Conservation (phyloP, 2,329 filamentous ascomycete species). For the Thielaviopsis ethacetica region DNA sequence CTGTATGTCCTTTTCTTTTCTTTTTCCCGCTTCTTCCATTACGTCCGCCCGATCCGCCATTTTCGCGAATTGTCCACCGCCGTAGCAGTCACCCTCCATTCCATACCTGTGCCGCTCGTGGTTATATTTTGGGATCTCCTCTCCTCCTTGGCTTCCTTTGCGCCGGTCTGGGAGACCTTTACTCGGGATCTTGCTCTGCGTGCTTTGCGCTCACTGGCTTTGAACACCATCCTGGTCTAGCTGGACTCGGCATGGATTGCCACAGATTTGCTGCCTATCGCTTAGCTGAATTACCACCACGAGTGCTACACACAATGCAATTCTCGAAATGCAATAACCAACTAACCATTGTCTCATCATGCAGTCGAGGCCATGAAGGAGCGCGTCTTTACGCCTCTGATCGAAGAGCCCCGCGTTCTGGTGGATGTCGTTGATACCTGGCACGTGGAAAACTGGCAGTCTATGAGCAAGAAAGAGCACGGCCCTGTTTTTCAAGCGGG, state of each 20-base stretch:
- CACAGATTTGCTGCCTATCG: background rate
- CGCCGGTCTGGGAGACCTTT: background rate
- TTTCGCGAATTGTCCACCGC: background rate
- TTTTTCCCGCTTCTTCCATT: background rate
- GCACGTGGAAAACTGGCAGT: conserved; percentile 74
- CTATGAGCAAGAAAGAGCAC: conserved; percentile 62
- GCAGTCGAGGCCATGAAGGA: conserved; percentile 74
- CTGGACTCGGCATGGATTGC: background rate
- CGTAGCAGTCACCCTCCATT: background rate
- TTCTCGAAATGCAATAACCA: background rate
- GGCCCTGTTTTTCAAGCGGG: conserved; percentile 77
- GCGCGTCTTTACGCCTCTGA: conserved; percentile 53
- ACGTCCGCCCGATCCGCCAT: background rate
- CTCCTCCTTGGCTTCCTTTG: background rate
- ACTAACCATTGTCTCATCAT: conserved; percentile 3
- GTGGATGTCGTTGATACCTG: conserved; percentile 67
- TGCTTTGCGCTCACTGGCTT: background rate
- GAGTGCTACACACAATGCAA: background rate
- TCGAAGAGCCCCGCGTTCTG: conserved; percentile 63
- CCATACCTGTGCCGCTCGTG: background rate
- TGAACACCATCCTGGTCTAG: background rate
- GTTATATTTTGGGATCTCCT: background rate
- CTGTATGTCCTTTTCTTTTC: conserved; percentile 6
- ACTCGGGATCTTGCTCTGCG: background rate
- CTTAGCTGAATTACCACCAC: background rate